phyloP scores from a whole-genome alignment of 345 rosid species.

The Lumnitzera littorea region DNA sequence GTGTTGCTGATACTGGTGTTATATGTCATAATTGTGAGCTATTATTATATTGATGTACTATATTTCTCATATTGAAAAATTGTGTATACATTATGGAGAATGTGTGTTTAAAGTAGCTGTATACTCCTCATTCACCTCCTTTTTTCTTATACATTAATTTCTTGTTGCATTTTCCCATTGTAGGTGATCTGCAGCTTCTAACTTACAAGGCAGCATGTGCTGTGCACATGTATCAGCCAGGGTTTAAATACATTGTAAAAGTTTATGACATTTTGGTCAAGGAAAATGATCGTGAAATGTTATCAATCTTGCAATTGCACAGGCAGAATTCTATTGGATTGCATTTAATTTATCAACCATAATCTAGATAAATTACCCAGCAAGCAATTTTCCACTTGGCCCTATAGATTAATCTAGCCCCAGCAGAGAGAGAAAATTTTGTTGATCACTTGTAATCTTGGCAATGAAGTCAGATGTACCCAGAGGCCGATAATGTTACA shows the following conservation, averaged over 20 bases:
- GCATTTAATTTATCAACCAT: constrained; percentile 10
- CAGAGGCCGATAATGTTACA: too few relatives aligned
- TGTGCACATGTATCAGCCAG: constrained; percentile 53
- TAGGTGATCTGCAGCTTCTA: constrained; percentile 48
- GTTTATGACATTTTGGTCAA: constrained; percentile 22
- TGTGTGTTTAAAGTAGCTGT: neutral
- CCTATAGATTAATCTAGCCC: too few relatives aligned
- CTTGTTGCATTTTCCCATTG: neutral
- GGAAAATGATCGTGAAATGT: constrained; percentile 23
- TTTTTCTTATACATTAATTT: neutral
- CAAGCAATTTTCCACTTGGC: too few relatives aligned
- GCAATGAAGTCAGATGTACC: too few relatives aligned
- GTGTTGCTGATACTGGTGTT: too few relatives aligned
- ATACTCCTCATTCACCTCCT: neutral
- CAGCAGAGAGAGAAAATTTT: too few relatives aligned
- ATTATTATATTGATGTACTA: too few relatives aligned
- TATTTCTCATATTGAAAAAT: too few relatives aligned
- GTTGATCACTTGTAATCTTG: too few relatives aligned
- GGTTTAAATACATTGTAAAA: constrained; percentile 36
- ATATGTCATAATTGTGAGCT: too few relatives aligned
- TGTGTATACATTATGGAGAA: too few relatives aligned
- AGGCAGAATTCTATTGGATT: constrained; percentile 28
- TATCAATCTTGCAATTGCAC: constrained; percentile 36
- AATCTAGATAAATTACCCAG: neutral
- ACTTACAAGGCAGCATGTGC: constrained; percentile 75